Evolutionary conservation across 371 early-diverging fungal species (phyloP).

Genomic region (Racocetra persica): DNA sequence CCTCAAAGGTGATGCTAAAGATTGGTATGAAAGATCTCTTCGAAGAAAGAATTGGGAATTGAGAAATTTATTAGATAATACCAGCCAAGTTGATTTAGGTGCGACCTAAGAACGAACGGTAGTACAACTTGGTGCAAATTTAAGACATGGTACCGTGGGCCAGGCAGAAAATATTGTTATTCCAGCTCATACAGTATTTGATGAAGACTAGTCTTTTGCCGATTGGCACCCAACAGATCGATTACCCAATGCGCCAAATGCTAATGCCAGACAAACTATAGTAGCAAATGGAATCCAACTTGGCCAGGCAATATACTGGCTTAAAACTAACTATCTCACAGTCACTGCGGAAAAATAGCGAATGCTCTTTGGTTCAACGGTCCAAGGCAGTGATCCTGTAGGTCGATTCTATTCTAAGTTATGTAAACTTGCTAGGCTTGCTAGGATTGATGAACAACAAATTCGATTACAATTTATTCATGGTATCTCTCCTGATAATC

Average conservation of each 20-base stretch:
- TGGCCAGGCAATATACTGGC: constrained; percentile 3
- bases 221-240: constrained; percentile 12
- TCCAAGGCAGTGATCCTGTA: constrained; percentile 32
- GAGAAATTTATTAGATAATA: constrained; percentile 34
- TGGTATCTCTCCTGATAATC: constrained; percentile 12
- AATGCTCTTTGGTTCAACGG: constrained; percentile 27
- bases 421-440: background rate
- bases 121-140: background rate
- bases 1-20: constrained; percentile 16
- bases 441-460: constrained; percentile 17
- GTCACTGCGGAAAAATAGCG: constrained; percentile 20
- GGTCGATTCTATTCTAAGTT: constrained; percentile 33
- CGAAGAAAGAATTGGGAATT: constrained; percentile 32
- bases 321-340: background rate
- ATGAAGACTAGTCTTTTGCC: constrained; percentile 33
- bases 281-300: constrained; percentile 2
- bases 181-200: constrained; percentile 35
- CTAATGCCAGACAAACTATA: background rate
- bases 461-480: constrained; percentile 25
- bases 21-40: constrained; percentile 29
- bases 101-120: background rate
- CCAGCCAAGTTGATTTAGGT: background rate
- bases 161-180: constrained; percentile 16
- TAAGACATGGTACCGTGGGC: background rate
- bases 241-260: constrained; percentile 23